Evolutionary conservation across 169 alveolate genomes (phyloP), one percentile per base, ranked within the genome.

Genomic region (Plasmodium malariae): DNA sequence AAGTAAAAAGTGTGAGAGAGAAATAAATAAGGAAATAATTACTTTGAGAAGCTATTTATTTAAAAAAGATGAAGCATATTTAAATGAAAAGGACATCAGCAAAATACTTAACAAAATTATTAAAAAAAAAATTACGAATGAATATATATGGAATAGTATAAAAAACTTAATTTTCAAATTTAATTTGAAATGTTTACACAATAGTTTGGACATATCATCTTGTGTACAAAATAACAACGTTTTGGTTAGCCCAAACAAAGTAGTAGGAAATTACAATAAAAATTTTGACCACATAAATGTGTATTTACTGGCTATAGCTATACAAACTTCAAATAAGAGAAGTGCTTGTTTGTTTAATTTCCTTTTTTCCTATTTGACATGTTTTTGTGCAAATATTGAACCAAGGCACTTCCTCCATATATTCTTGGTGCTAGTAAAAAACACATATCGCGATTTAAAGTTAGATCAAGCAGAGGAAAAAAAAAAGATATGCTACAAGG

Each of bases 121-220:
- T 65, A 80, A 80, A 49, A 69, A 69, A 54, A 80, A 32, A 36
- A 63, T 80, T n/a, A 65, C 45, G 67, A 65, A 80, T 80, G 90
- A 80, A 4, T 37, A 49, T 37, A 59, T 80, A 26, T 80, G 90
- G 90, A 45, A 63, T 65, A 62, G 12, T 14, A 37, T 80, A 40
- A 48, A 51, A 40, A 55, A 55, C 21, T 6, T 80, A n/a, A 21
- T 80, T 55, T 80, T 80, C 30, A 65, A 55, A 55, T 30, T 54
- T 70, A 49, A 80, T 43, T 51, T 80, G 32, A 59, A 28, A 19
- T 34, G 14, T 59, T 2, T 40, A 40, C 12, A 57, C 21, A 54
- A 67, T 49, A 24, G n/a, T 19, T 3, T 2, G 2, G n/a, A 19
- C 9, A 36, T 17, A 7, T 17, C 30, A 37, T 14, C 12, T 19